Percentiles rank a stretch among this genome's conserved stretches.
Conservation (phyloP, 2,329 filamentous ascomycete species). For the Aspergillus ustus region DNA sequence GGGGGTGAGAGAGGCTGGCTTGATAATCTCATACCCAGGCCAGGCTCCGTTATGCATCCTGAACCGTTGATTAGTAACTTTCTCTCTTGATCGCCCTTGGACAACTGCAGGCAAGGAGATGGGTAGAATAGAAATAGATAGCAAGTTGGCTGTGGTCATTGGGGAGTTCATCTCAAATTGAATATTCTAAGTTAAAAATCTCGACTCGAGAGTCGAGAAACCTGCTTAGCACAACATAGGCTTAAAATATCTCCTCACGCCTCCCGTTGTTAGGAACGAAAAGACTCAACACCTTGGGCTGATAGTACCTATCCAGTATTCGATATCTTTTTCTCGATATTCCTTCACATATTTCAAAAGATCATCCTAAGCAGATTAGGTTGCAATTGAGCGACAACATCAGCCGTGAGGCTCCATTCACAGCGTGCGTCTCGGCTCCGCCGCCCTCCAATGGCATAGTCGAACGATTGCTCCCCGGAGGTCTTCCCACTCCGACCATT, state of each 20-base stretch:
- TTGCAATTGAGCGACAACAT: slow-evolving; percentile 4
- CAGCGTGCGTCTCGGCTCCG: slow-evolving; percentile 20
- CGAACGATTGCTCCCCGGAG: slow-evolving; percentile 18
- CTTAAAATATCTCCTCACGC: background rate
- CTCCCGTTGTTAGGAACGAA: background rate
- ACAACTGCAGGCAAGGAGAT: background rate
- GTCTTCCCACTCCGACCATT: slow-evolving; percentile 22
- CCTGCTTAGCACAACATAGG: background rate
- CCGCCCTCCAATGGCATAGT: slow-evolving; percentile 18
- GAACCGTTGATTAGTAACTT: background rate
- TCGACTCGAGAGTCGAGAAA: background rate
- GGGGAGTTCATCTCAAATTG: background rate
- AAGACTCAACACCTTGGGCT: background rate
- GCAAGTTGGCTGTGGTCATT: background rate
- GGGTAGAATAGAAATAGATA: background rate
- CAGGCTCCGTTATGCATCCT: background rate
- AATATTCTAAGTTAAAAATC: background rate
- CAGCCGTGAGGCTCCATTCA: slow-evolving; percentile 15
- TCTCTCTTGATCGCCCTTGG: background rate
- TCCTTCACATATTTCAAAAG: background rate
- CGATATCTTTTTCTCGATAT: too few species aligned
- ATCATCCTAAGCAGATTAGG: background rate
- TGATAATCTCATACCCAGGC: background rate
- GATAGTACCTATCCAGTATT: background rate
- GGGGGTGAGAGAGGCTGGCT: background rate